Conservation (phyloP, 352 stramenopile species). For the Phytophthora quininea region DNA sequence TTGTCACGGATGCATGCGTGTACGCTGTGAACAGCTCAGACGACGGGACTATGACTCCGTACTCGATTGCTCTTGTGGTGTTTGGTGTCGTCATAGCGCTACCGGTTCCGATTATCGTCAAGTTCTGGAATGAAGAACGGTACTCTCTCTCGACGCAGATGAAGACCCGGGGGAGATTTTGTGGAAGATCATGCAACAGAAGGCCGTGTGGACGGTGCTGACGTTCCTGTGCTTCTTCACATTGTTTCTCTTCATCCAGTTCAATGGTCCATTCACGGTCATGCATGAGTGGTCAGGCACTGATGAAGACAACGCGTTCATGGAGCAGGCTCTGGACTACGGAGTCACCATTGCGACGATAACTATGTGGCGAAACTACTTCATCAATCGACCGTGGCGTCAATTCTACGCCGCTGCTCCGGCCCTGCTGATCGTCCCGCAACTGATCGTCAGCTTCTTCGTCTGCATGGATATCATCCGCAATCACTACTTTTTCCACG, state of each 20-base stretch:
- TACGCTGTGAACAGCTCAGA: slow-evolving; percentile 15
- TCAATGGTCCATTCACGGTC: slow-evolving; percentile 30
- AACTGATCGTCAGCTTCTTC: slow-evolving; percentile 20
- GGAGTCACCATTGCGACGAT: slow-evolving; percentile 28
- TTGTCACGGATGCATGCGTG: slow-evolving; percentile 26
- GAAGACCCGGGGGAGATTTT: slow-evolving; percentile 47
- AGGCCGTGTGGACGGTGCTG: slow-evolving; percentile 53
- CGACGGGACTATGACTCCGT: slow-evolving; percentile 2
- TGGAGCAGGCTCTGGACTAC: slow-evolving; percentile 30
- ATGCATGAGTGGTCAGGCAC: slow-evolving; percentile 36
- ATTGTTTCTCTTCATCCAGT: slow-evolving; percentile 44
- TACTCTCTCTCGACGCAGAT: slow-evolving; percentile 50
- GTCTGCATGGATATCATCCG: slow-evolving; percentile 32
- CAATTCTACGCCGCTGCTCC: slow-evolving; percentile 30
- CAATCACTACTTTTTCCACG: slow-evolving; percentile 33
- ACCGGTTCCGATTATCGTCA: slow-evolving; percentile 41
- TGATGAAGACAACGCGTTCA: slow-evolving; percentile 29
- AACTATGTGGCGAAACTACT: slow-evolving; percentile 42
- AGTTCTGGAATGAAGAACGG: slow-evolving; percentile 49
- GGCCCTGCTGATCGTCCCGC: slow-evolving; percentile 32
- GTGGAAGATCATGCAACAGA: slow-evolving; percentile 64
- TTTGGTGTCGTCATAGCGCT: slow-evolving; percentile 37
- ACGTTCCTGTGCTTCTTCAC: slow-evolving; percentile 51
- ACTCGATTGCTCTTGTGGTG: slow-evolving; percentile 30
- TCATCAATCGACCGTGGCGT: slow-evolving; percentile 51